Percentiles rank a stretch among this genome's conserved stretches.
Evolutionary conservation across 345 rosid genomes (phyloP).

Genomic region (Camelina hispida): DNA sequence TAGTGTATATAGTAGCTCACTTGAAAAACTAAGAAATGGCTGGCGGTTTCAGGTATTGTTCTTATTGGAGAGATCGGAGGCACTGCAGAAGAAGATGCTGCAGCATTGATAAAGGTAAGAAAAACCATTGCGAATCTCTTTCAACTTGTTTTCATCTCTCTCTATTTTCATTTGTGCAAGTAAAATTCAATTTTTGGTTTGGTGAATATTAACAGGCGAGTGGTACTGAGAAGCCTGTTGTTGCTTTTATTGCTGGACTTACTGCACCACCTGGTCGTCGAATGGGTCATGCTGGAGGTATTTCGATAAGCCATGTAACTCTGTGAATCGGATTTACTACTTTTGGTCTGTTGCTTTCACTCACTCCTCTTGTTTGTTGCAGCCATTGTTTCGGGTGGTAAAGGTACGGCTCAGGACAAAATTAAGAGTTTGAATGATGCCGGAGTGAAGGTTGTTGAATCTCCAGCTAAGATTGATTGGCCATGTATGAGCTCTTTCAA

Average conservation of each 20-base stretch:
- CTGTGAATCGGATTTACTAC: neutral
- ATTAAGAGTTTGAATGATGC: slow-evolving; percentile 86
- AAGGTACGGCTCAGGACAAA: slow-evolving; percentile 98
- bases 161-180: neutral
- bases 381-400: slow-evolving; percentile 98
- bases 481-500: slow-evolving; percentile 82
- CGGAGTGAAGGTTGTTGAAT: slow-evolving; percentile 91
- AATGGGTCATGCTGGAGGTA: slow-evolving; percentile 99
- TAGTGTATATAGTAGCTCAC: slow-evolving; percentile 16
- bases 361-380: slow-evolving; percentile 38
- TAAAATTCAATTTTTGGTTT: neutral
- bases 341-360: slow-evolving; percentile 7
- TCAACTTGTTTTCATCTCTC: slow-evolving; percentile 21
- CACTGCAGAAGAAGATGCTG: slow-evolving; percentile 99
- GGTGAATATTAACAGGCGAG: slow-evolving; percentile 71
- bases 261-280: slow-evolving; percentile 99
- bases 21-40: slow-evolving; percentile 26
- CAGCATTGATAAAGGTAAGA: slow-evolving; percentile 80
- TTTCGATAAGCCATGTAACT: neutral
- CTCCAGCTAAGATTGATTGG: slow-evolving; percentile 89
- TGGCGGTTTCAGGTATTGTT: slow-evolving; percentile 66
- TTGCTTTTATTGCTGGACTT: slow-evolving; percentile 98
- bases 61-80: slow-evolving; percentile 99
- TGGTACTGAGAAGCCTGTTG: slow-evolving; percentile 93
- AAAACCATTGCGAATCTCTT: slow-evolving; percentile 4